A percentile compares a stretch with the other conserved stretches of the same genome.
Evolutionary conservation across 768 basidiomycete species (phyloP).

Genomic region (Leccinellum albellum): DNA sequence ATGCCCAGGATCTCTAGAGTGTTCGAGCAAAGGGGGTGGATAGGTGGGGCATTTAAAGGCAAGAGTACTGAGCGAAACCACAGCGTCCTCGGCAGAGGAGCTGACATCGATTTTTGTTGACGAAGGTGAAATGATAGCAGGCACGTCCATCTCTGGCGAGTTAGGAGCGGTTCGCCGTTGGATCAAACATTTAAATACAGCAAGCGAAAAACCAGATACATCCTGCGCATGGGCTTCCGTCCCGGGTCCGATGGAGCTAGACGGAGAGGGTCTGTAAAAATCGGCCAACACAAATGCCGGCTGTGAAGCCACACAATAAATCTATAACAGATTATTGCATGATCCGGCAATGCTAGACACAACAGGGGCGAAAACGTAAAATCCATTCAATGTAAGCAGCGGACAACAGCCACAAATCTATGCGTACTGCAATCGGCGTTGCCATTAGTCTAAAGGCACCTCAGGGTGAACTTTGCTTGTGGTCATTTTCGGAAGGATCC

Average conservation of each 20-base stretch:
- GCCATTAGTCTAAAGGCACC: not conserved
- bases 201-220: not conserved
- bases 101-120: not conserved
- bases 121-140: not conserved
- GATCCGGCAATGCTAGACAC: not conserved
- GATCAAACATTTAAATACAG: not conserved
- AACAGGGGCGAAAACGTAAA: not conserved
- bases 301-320: not conserved
- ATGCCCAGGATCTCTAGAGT: slow-evolving; percentile 1
- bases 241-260: not conserved
- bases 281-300: not conserved
- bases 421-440: not conserved
- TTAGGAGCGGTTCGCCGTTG: not conserved
- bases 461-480: not conserved
- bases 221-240: not conserved
- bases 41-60: slow-evolving; percentile 1
- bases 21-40: not conserved
- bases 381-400: not conserved
- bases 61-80: slow-evolving; percentile 1
- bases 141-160: slow-evolving; percentile 1
- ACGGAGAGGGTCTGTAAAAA: not conserved
- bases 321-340: not conserved
- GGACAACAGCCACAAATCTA: not conserved
- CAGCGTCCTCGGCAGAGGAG: not conserved
- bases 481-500: not conserved